Base-by-base conservation (phyloP, 1,284 basidiomycete species). In the Heterobasidion irregulare region DNA sequence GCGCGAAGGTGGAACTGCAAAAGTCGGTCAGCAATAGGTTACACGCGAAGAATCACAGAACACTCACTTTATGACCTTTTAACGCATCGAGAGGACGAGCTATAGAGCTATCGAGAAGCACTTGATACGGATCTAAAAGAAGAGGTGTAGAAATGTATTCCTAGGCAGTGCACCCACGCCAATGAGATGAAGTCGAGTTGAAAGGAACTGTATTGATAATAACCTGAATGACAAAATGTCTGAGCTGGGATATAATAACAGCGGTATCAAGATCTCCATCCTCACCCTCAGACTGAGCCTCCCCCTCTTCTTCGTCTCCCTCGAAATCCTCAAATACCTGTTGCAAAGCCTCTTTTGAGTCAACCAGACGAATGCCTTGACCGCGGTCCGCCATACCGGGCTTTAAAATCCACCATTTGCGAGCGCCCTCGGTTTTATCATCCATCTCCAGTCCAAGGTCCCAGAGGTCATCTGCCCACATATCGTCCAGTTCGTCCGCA, bases 191-290 rank as follows among this genome's bases (percentile, higher is more conserved):
- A 51, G 13, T 13, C 50, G 52, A 35, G 26, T 47, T 4, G 9
- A 19, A 36, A 34, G 41, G n/a, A 52, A 15, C 51, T 35, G 19
- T 57, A 45, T 34, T 26, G 36, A 43, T 41, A 61, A 55, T 52
- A 65, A 93, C 94, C 80, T 99, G 97, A 53, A 98, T 87, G 16
- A 99, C 94, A 71, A 98, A 99, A 71, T 98, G 93, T 36, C 96
- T 82, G 44, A 99, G 76, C 61, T 98, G 96, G 16, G 92, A 94
- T 13, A 83, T 88, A 50, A 84, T 73, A 9, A 96, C 80, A n/a
- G 78, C 74, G 2, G 88, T 90, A 33, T 63, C 69, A 8, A 59
- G 61, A 6, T 60, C 61, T 48, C 60, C 58, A 33, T 60, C 62
- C 16, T 63, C 67, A 13, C 68, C 66, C 10, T 60, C 67, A 48